These are phyloP conservation scores for Pyricularia pennisetigena DNA, from an alignment of 2,329 filamentous ascomycete genomes.

Conservation along the genomic window DNA sequence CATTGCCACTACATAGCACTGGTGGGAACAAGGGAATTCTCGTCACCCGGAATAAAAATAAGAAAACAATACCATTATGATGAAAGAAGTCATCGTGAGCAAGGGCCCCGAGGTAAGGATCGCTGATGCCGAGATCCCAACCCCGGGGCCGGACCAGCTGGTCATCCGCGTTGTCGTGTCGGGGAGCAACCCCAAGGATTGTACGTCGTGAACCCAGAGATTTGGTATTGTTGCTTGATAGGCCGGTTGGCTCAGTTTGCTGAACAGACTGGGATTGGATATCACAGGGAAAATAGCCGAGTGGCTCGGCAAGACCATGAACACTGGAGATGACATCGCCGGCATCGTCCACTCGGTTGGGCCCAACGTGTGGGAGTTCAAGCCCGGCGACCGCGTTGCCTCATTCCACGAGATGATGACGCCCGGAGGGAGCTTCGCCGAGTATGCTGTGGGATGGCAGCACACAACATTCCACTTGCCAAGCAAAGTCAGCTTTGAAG, in stretches of 20 bases:
- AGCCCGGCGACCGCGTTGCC: constrained; percentile 33
- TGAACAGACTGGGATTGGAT: background rate
- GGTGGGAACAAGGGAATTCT: too few species aligned
- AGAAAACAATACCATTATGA: constrained; percentile 6
- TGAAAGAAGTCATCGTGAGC: constrained; percentile 21
- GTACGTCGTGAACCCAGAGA: background rate
- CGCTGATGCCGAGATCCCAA: constrained; percentile 27
- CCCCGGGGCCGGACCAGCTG: constrained; percentile 26
- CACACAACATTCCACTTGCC: constrained; percentile 49
- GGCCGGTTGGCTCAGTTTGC: background rate
- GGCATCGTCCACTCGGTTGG: constrained; percentile 10
- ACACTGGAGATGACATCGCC: constrained; percentile 12
- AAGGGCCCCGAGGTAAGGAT: constrained; percentile 23
- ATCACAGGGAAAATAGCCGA: constrained; percentile 7
- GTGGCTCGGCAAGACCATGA: constrained; percentile 1
- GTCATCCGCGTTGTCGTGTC: constrained; percentile 11
- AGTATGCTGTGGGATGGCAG: constrained; percentile 47
- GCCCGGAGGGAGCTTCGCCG: constrained; percentile 45
- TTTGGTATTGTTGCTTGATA: background rate
- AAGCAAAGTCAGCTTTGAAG: constrained; percentile 34
- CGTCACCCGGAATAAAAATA: background rate
- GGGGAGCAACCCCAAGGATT: constrained; percentile 13
- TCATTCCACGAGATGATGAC: constrained; percentile 41
- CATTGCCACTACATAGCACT: too few species aligned
- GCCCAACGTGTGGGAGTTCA: constrained; percentile 11